Evolutionary conservation across 768 basidiomycete species (phyloP).

Genomic region (Polyporus arcularius): DNA sequence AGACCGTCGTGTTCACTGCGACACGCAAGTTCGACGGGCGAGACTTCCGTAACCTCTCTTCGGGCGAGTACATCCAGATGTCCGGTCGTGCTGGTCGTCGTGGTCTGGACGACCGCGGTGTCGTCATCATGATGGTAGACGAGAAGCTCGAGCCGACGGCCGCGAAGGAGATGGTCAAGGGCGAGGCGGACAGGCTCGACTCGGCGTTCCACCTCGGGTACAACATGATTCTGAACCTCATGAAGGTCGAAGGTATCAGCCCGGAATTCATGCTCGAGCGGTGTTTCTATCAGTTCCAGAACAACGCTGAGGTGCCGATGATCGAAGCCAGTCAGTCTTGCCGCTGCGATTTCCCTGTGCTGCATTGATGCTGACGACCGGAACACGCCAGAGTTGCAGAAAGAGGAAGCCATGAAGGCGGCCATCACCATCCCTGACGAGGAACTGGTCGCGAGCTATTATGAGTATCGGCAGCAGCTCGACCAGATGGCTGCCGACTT

Average conservation of each 20-base stretch:
- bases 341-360: neutral
- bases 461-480: slow-evolving; percentile 89
- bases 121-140: slow-evolving; percentile 99
- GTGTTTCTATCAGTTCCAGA: slow-evolving; percentile 99
- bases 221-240: slow-evolving; percentile 98
- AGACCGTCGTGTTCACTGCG: slow-evolving; percentile 96
- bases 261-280: slow-evolving; percentile 98
- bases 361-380: neutral
- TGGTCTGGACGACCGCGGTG: slow-evolving; percentile 96
- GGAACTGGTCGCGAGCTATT: slow-evolving; percentile 82
- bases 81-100: slow-evolving; percentile 96
- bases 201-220: slow-evolving; percentile 99
- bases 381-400: slow-evolving; percentile 59
- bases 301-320: slow-evolving; percentile 83
- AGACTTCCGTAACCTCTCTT: slow-evolving; percentile 90
- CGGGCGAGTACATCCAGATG: slow-evolving; percentile 99
- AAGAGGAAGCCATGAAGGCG: slow-evolving; percentile 67
- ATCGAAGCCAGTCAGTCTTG: slow-evolving; percentile 72
- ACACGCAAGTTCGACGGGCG: slow-evolving; percentile 96
- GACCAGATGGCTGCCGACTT: slow-evolving; percentile 90
- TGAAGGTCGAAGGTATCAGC: slow-evolving; percentile 98
- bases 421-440: slow-evolving; percentile 82
- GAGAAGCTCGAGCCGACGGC: slow-evolving; percentile 92
- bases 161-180: slow-evolving; percentile 97
- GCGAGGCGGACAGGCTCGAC: slow-evolving; percentile 93